Evolutionary conservation across 2,329 filamentous ascomycete genomes (phyloP).

Genomic region (Scedosporium aurantiacum): DNA sequence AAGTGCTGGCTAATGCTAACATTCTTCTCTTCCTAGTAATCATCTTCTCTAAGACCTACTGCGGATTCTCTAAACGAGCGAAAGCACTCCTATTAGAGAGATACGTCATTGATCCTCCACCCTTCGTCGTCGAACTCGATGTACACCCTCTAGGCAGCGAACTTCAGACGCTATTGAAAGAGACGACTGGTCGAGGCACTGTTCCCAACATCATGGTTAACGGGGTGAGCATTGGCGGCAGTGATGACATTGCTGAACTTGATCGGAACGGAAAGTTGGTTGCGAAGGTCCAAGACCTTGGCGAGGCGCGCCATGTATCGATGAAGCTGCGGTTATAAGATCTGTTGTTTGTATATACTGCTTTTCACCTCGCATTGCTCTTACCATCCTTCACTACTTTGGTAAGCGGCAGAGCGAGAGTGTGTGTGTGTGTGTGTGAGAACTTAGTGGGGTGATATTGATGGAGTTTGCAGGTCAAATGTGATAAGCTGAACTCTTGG

Average conservation of each 20-base stretch:
- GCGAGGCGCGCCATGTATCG: conserved; percentile 30
- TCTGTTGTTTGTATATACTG: not conserved
- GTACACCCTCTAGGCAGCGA: conserved; percentile 60
- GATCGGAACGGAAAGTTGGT: conserved; percentile 56
- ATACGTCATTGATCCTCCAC: conserved; percentile 72
- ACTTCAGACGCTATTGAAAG: conserved; percentile 60
- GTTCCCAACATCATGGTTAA: conserved; percentile 89
- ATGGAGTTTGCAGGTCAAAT: not conserved
- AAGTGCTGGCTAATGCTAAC: not conserved
- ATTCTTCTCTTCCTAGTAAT: conserved; percentile 48
- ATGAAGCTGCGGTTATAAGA: conserved; percentile 5
- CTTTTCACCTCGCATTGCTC: no score
- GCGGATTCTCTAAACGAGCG: conserved; percentile 72
- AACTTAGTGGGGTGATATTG: not conserved
- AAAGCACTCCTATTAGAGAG: conserved; percentile 76
- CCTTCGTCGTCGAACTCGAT: conserved; percentile 86
- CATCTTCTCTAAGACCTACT: conserved; percentile 93
- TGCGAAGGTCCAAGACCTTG: conserved; percentile 61
- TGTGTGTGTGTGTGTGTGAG: not conserved
- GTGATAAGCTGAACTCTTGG: not conserved
- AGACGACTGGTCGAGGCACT: conserved; percentile 69
- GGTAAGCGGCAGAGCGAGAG: not conserved
- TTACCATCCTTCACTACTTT: no score
- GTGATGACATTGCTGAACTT: conserved; percentile 71
- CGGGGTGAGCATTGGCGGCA: conserved; percentile 79